Evolutionary conservation across 2,329 filamentous ascomycete genomes (phyloP).

Genomic region (Ophiostoma australiae): DNA sequence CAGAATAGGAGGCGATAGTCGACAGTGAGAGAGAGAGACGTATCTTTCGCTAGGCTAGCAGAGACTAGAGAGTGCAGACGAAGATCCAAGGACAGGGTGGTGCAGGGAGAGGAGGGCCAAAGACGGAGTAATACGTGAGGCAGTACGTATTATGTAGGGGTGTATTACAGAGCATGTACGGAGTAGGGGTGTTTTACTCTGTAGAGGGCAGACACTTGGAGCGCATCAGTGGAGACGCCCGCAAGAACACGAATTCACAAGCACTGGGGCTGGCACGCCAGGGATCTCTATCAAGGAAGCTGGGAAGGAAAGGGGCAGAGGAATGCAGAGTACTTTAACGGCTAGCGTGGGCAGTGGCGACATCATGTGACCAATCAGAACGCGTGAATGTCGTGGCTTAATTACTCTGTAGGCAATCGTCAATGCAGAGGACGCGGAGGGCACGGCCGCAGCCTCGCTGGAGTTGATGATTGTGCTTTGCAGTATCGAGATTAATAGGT

Average conservation of each 20-base stretch:
- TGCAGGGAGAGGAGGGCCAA: not conserved
- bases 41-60: conserved; percentile 2
- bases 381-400: not conserved
- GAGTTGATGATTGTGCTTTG: not conserved
- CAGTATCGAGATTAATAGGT: not conserved
- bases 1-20: not conserved
- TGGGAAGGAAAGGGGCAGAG: conserved; percentile 15
- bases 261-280: conserved; percentile 2
- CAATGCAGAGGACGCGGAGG: not conserved
- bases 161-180: not conserved
- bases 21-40: not conserved
- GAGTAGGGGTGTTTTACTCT: not conserved
- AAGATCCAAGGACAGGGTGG: not conserved
- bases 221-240: conserved; percentile 11
- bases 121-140: not conserved
- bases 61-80: conserved; percentile 13
- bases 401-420: not conserved
- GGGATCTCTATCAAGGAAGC: conserved; percentile 15
- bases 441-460: not conserved
- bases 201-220: not conserved
- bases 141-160: not conserved
- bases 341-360: not conserved
- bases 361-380: not conserved
- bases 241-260: conserved; percentile 15
- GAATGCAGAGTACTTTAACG: not conserved